phyloP scores from a whole-genome alignment of 2,329 filamentous ascomycete genomes.

The Clonostachys chloroleuca region DNA sequence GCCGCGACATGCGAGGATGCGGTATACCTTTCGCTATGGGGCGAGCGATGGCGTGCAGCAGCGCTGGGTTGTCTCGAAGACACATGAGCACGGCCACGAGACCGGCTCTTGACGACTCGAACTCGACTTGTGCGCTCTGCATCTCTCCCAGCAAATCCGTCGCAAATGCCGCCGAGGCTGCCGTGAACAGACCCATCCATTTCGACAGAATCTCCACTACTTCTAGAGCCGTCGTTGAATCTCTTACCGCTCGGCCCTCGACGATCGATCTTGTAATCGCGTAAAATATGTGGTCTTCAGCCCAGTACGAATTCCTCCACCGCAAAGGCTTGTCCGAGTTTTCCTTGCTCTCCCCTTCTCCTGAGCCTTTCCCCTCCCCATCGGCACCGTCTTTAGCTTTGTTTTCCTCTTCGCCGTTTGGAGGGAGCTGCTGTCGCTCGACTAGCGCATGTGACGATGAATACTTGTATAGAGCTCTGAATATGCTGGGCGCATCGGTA shows the following conservation, averaged over 20 bases:
- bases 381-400: neutral
- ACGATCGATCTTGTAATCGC: conserved; percentile 85
- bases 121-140: conserved; percentile 42
- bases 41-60: conserved; percentile 49
- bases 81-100: conserved; percentile 60
- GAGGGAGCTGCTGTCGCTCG: conserved; percentile 15
- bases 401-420: neutral
- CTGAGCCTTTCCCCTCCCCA: conserved; percentile 2
- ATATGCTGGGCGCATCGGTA: conserved; percentile 49
- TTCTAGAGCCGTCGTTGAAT: conserved; percentile 40
- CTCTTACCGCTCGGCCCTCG: conserved; percentile 41
- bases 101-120: conserved; percentile 56
- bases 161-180: conserved; percentile 41
- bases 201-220: conserved; percentile 44
- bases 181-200: conserved; percentile 56
- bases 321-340: conserved; percentile 16
- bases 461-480: conserved; percentile 51
- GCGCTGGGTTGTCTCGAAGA: conserved; percentile 53
- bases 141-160: conserved; percentile 38
- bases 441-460: conserved; percentile 40
- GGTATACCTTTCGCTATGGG: conserved; percentile 46
- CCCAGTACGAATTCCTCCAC: conserved; percentile 53
- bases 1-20: neutral
- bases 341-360: conserved; percentile 10
- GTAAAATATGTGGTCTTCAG: conserved; percentile 91